Percentiles rank a stretch among this genome's conserved stretches.
Evolutionary conservation across 345 rosid species (phyloP).

Genomic region (Gossypioides kirkii): DNA sequence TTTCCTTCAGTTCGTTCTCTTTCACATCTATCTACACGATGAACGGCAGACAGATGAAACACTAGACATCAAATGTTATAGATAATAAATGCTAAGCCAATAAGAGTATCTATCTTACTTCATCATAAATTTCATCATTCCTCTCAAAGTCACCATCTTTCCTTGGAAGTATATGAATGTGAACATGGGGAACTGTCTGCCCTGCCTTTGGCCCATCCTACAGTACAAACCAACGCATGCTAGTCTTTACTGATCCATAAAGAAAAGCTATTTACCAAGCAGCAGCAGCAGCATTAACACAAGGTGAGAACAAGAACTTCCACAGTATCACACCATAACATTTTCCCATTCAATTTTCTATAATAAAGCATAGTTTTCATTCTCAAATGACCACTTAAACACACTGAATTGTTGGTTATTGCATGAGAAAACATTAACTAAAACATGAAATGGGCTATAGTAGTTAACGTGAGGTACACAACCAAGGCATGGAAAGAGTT

Average conservation of each 20-base stretch:
- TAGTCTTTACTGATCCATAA: neutral
- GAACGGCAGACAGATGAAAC: constrained; percentile 3
- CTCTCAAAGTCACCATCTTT: constrained; percentile 80
- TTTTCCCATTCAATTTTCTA: neutral
- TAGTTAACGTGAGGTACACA: neutral
- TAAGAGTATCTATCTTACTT: constrained; percentile 37
- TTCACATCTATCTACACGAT: constrained; percentile 53
- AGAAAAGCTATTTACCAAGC: neutral
- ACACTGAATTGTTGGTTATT: neutral
- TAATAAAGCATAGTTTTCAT: neutral
- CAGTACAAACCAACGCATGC: neutral
- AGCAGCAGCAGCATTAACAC: neutral
- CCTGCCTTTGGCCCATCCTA: constrained; percentile 97
- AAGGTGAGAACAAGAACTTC: neutral
- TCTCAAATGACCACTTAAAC: neutral
- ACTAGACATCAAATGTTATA: neutral
- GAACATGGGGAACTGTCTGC: constrained; percentile 91
- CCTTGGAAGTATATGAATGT: constrained; percentile 81
- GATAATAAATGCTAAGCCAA: neutral
- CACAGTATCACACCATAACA: neutral
- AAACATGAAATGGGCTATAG: neutral
- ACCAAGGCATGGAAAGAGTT: neutral
- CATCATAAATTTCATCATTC: constrained; percentile 88
- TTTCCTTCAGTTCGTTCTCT: constrained; percentile 64
- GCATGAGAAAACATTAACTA: neutral